These are phyloP conservation scores for Pseudopithomyces maydicus DNA, from an alignment of 2,329 filamentous ascomycete species.

Conservation along the genomic window DNA sequence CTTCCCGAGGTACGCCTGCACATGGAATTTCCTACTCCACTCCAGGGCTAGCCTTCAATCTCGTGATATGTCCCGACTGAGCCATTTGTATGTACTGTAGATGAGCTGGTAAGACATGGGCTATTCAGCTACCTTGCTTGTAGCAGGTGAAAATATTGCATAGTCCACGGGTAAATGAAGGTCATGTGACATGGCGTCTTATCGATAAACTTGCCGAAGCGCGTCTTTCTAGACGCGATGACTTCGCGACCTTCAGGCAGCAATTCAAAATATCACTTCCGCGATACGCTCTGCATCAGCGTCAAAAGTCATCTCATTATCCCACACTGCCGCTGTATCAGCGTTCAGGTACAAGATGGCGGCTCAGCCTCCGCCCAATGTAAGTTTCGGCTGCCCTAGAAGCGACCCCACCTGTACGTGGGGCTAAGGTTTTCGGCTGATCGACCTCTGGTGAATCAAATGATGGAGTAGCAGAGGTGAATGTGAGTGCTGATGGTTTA, in stretches of 20 bases:
- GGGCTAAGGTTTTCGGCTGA: not conserved
- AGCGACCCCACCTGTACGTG: not conserved
- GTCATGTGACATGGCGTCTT: conserved; percentile 15
- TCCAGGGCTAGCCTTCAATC: no score
- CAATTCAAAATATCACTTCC: conserved; percentile 12
- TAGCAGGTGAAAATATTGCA: no score
- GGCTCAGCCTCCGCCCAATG: conserved; percentile 3
- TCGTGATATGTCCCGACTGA: no score
- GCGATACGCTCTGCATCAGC: not conserved
- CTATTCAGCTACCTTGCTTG: no score
- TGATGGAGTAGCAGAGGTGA: not conserved
- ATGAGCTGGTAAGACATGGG: no score
- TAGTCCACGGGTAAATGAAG: not conserved
- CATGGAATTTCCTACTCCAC: no score
- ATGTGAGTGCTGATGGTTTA: not conserved
- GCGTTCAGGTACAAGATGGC: not conserved
- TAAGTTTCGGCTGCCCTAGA: not conserved
- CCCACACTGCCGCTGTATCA: no score
- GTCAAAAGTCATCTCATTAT: not conserved
- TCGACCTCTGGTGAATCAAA: not conserved
- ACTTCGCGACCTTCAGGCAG: conserved; percentile 17
- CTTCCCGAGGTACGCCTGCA: no score
- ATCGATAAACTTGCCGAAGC: conserved; percentile 16
- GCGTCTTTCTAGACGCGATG: conserved; percentile 12
- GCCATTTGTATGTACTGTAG: no score